Evolutionary conservation across 2,329 filamentous ascomycete species (phyloP), one percentile per base, ranked within the genome.

Genomic region (Trichophyton mentagrophytes): DNA sequence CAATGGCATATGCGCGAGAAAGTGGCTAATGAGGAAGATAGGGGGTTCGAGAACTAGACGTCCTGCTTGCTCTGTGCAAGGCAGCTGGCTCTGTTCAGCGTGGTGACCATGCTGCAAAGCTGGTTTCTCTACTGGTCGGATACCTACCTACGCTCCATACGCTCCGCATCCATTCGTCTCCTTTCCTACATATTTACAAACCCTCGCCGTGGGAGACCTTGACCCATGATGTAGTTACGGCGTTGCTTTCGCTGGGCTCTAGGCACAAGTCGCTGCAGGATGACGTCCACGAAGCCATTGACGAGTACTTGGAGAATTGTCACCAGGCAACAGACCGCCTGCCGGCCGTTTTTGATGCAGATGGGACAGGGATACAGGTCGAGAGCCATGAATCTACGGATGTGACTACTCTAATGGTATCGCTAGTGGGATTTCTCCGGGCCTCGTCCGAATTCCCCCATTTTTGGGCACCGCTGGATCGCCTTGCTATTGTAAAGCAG

Each of bases 1-100:
- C 55, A 20, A n/a, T 36, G 30, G 55, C 22, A 42, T 40, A 11
- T 7, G 15, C 15, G 42, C 3, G 20, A n/a, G 42, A 9, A 44
- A 8, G 25, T 20, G 7, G 56, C 56, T 58, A 58, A 25, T 46
- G 46, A 60, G 30, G 58, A 46, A 58, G 27, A 63, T 63, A 95
- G 90, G 89, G 86, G 59, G 84, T 91, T 60, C 86, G 89, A 68
- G 95, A 99, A 78, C 86, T 96, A 66, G 92, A 99, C 73, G 88
- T 95, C 59, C 81, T 99, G 27, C 77, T 97, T 27, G 90, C 93
- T 49, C 80, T 99, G 27, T 97, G 92, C 78, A 92, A 91, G 75
- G 89, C 92, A 59, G 89, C 91, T 2, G 87, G 90, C 3, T 81
- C 84, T 25, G 80, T 97, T 27, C 80, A 85, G 59, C 85, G 84